phyloP scores from a whole-genome alignment of 495 filamentous ascomycete species.

The Immersiella caudata region DNA sequence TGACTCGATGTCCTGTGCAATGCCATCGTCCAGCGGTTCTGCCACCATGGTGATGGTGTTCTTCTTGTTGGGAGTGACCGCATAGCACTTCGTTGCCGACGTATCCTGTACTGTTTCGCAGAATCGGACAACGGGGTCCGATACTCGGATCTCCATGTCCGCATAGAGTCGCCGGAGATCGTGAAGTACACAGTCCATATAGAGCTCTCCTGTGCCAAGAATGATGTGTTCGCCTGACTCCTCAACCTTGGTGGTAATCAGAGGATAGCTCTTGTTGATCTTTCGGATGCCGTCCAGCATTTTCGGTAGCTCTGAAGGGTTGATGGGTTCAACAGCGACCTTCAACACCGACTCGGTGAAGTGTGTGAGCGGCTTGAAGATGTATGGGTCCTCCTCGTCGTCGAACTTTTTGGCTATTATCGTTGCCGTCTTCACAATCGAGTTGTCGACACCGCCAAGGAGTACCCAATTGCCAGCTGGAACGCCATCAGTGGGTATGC shows the following conservation, averaged over 20 bases:
- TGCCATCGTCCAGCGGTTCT: slow-evolving; percentile 90
- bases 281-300: slow-evolving; percentile 97
- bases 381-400: slow-evolving; percentile 87
- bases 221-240: slow-evolving; percentile 98
- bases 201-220: slow-evolving; percentile 92
- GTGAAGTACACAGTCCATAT: slow-evolving; percentile 98
- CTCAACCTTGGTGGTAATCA: slow-evolving; percentile 95
- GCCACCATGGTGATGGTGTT: slow-evolving; percentile 99
- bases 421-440: slow-evolving; percentile 97
- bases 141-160: slow-evolving; percentile 99
- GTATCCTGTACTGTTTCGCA: slow-evolving; percentile 98
- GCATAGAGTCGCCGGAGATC: slow-evolving; percentile 90
- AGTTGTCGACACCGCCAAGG: slow-evolving; percentile 90
- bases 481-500: slow-evolving; percentile 85
- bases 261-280: slow-evolving; percentile 95
- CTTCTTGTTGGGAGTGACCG: slow-evolving; percentile 96
- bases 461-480: slow-evolving; percentile 96
- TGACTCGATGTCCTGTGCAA: slow-evolving; percentile 92
- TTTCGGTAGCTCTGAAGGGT: slow-evolving; percentile 97
- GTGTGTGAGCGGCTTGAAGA: slow-evolving; percentile 90
- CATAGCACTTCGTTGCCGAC: slow-evolving; percentile 96
- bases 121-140: slow-evolving; percentile 95
- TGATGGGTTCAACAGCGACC: slow-evolving; percentile 96
- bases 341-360: slow-evolving; percentile 98
- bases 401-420: slow-evolving; percentile 80